A percentile compares a stretch with the other conserved stretches of the same genome.
phyloP scores from a whole-genome alignment of 2,329 filamentous ascomycete genomes.

The Cadophora luteo-olivacea region DNA sequence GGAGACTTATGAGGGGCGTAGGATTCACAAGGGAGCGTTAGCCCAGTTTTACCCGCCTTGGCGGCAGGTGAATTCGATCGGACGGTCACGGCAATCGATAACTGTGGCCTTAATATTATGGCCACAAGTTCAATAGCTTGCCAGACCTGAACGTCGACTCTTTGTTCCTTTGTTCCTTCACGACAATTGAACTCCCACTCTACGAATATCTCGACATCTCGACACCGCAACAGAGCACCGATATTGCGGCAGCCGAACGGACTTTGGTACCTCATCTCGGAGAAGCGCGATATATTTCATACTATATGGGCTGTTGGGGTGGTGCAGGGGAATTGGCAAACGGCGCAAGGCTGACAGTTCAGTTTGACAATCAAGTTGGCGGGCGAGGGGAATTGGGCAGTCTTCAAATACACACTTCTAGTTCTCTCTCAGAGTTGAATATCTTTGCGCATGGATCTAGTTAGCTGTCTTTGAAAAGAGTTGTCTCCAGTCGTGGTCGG shows the following conservation, averaged over 20 bases:
- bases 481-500: constrained; percentile 35
- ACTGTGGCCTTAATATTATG: neutral
- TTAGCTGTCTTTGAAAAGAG: constrained; percentile 45
- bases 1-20: neutral
- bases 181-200: neutral
- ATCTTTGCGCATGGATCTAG: constrained; percentile 46
- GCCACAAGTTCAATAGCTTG: neutral
- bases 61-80: neutral
- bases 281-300: neutral
- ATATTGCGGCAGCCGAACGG: neutral
- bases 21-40: neutral
- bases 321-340: constrained; percentile 34
- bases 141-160: too few relatives aligned
- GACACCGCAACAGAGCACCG: neutral
- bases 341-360: constrained; percentile 33
- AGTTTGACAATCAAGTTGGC: constrained; percentile 33
- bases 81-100: neutral
- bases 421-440: constrained; percentile 46
- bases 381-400: constrained; percentile 39
- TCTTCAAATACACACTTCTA: constrained; percentile 48
- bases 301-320: constrained; percentile 30
- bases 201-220: neutral
- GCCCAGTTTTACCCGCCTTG: neutral
- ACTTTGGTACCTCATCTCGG: neutral
- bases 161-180: neutral